Evolutionary conservation across 2,329 filamentous ascomycete species (phyloP), one percentile per base, ranked within the genome.

Genomic region (Dactylellina drechsleri): DNA sequence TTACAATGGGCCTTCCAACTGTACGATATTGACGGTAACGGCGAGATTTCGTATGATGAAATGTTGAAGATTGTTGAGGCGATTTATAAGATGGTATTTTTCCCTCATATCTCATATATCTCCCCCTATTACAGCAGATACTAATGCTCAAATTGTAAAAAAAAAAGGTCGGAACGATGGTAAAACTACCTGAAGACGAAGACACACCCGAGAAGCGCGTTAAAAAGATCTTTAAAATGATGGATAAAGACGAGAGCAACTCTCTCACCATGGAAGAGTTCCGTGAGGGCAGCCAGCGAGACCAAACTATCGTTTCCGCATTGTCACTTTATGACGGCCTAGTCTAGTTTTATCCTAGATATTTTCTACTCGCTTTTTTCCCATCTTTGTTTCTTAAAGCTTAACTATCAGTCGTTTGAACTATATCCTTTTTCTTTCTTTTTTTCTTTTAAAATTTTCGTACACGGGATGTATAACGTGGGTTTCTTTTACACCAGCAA

Each of bases 191-290:
- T 61, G 93, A 97, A 83, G 95, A 99, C 84, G 95, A 99, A 85
- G 94, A 99, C 84, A 99, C 95, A 68, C 95, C 95, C 16, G 94
- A 98, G 86, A 99, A 99, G 86, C 91, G 95, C 77, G 95, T 99
- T 77, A 89, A 87, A 83, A 99, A 99, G 86, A 98, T 99, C 83
- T 99, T 99, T 86, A 87, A 91, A 80, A 98, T 98, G 95, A 99
- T 99, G 95, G 95, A 99, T 86, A 99, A 99, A 87, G 95, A 99
- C 82, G 94, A 98, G 85, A 98, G 98, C 82, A 95, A 94, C 79
- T 96, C 92, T 81, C 85, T 99, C 80, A 94, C 98, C 82, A 94
- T 97, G 87, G 91, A 93, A 76, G 95, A 99, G 83, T 99, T 99
- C 86, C 98, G 98, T 85, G 95, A 99, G 84, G 95, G 95, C 79